These are phyloP conservation scores for Rubia tinctorum DNA, from an alignment of 305 asterid species.

Conservation along the genomic window DNA sequence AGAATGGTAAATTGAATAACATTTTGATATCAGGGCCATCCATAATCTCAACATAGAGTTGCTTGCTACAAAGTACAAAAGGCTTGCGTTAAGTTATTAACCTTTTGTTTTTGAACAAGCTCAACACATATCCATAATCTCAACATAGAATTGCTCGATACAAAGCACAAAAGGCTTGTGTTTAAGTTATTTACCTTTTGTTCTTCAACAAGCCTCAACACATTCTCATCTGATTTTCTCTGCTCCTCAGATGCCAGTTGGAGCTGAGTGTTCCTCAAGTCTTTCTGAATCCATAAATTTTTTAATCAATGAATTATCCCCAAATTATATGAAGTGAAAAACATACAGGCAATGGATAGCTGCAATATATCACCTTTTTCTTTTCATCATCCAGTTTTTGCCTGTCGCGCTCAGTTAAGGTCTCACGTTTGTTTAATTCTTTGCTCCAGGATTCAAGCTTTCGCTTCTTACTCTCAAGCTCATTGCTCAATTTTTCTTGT, in stretches of 20 bases:
- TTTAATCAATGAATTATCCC: neutral
- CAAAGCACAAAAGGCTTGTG: neutral
- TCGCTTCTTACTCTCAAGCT: conserved; percentile 58
- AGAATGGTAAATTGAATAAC: neutral
- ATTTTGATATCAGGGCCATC: neutral
- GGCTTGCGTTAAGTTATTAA: neutral
- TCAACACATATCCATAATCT: conserved; percentile 15
- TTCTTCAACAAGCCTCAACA: conserved; percentile 21
- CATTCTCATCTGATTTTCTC: conserved; percentile 21
- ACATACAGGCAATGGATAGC: neutral
- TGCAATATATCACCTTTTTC: conserved; percentile 16
- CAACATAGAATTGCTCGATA: neutral
- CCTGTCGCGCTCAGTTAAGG: conserved; percentile 61
- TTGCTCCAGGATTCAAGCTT: conserved; percentile 67
- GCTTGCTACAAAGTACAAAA: neutral
- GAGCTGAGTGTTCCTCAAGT: conserved; percentile 11
- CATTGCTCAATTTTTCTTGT: conserved; percentile 56
- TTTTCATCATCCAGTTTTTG: conserved; percentile 82
- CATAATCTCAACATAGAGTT: neutral
- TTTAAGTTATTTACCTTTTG: conserved; percentile 17
- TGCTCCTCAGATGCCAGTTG: conserved; percentile 18
- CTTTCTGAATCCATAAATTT: conserved; percentile 10
- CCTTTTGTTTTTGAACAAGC: conserved; percentile 24
- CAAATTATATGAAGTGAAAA: neutral
- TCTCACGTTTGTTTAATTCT: conserved; percentile 73